Conservation (phyloP, 1,139 yeast genomes). For the Sugiyamaella pinicola region DNA sequence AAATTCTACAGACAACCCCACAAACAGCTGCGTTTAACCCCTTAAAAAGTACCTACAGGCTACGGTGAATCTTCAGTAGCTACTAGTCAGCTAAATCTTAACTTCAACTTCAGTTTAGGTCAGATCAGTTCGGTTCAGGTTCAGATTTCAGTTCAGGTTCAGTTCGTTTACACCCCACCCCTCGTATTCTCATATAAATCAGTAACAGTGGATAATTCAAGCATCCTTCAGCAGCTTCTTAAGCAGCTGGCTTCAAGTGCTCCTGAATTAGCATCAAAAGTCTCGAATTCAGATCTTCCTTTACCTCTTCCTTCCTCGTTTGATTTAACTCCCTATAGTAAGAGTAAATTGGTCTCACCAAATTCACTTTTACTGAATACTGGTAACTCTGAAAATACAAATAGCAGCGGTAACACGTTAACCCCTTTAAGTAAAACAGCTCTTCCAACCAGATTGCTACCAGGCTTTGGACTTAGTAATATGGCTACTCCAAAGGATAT, state of each 20-base stretch:
- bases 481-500: slow-evolving; percentile 12
- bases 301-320: slow-evolving; percentile 12
- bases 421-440: slow-evolving; percentile 21
- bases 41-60: too few relatives aligned
- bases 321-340: slow-evolving; percentile 8
- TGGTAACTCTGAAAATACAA: too few relatives aligned
- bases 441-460: slow-evolving; percentile 8
- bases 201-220: slow-evolving; percentile 19
- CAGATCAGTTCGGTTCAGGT: too few relatives aligned
- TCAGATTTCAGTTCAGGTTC: too few relatives aligned
- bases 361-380: slow-evolving; percentile 5
- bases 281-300: slow-evolving; percentile 6
- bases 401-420: neutral
- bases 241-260: slow-evolving; percentile 22
- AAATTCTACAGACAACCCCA: too few relatives aligned
- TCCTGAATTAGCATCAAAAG: slow-evolving; percentile 16
- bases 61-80: too few relatives aligned
- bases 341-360: slow-evolving; percentile 10
- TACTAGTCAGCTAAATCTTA: too few relatives aligned
- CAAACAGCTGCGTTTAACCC: too few relatives aligned
- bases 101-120: too few relatives aligned
- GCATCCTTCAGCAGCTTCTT: slow-evolving; percentile 21
- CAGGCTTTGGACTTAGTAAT: neutral
- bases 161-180: too few relatives aligned
- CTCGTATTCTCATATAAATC: neutral